Base-by-base conservation (phyloP, 2,329 filamentous ascomycete genomes). In the Alternaria arborescens region DNA sequence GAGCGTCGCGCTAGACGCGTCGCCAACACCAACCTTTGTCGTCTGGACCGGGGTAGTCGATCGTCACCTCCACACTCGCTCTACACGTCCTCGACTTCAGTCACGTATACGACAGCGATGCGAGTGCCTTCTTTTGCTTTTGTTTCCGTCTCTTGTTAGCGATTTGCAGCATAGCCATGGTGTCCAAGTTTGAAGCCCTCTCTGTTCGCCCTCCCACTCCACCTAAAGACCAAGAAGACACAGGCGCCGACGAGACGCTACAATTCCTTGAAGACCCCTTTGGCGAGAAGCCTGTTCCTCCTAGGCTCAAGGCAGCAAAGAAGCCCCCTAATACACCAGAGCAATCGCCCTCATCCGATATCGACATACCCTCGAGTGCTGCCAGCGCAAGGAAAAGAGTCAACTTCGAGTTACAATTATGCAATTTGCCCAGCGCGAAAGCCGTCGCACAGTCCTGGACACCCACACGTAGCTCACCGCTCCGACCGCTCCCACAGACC, bases 401-500 rank as follows among this genome's bases (percentile, higher is more conserved):
- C 79, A 84, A 84, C 67, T 89, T 91, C 65, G 87, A 84, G 60
- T 89, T 89, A 76, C 87, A 86, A 18, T 84, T 86, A 70, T 85
- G 82, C 76, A 82, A 84, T 12, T 83, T 84, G 46, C 85, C 86
- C 68, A 83, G 83, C 71, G 85, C 83, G 62, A 67, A 62, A 48
- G 60, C 66, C 8, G 22, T 65, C 26, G 64, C 64, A 40, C 69
- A 70, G 47, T 67, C 68, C 28, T 76, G 70, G 67, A 75, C 74
- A 10, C 74, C 76, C 8, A 71, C 69, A 7, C 70, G 78, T 48
- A 82, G 79, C 66, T 79, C 81, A n/a, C 79, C 81, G 7, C 67
- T 84, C 18, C 80, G 82, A 52, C 77, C 79, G 26, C 73, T 86
- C 4, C 83, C 82, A 34, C 82, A 82, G 56, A 81, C 80, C 41